phyloP scores from a whole-genome alignment of 305 asterid species.

The Striga hermonthica region DNA sequence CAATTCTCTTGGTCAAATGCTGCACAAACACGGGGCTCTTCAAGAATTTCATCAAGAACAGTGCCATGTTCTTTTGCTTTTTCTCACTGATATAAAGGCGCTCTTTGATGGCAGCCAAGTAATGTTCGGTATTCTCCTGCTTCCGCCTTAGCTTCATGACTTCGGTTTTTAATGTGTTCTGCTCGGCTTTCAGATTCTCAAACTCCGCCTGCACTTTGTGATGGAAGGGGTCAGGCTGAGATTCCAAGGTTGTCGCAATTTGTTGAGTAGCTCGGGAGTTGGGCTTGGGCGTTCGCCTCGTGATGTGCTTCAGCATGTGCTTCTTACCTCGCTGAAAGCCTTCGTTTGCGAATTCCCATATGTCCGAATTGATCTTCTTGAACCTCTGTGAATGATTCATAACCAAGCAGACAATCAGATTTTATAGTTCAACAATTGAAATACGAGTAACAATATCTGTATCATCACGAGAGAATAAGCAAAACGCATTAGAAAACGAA shows the following conservation, averaged over 20 bases:
- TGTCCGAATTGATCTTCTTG: conserved; percentile 69
- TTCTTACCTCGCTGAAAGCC: conserved; percentile 68
- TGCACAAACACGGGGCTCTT: conserved; percentile 43
- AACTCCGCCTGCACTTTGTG: conserved; percentile 38
- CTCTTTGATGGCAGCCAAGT: conserved; percentile 40
- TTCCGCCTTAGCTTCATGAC: conserved; percentile 52
- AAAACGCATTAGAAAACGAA: too few species aligned
- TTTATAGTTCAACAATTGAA: neutral
- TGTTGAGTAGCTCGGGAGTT: conserved; percentile 27
- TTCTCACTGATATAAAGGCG: conserved; percentile 42
- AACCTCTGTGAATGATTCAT: conserved; percentile 42
- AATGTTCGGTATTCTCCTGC: conserved; percentile 40
- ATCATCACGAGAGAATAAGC: too few species aligned
- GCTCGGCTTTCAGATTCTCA: conserved; percentile 45
- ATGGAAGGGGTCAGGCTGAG: conserved; percentile 30
- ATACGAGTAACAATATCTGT: neutral
- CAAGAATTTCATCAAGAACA: conserved; percentile 44
- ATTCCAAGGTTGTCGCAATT: neutral
- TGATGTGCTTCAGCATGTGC: conserved; percentile 61
- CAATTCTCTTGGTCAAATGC: conserved; percentile 38
- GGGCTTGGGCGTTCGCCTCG: conserved; percentile 55
- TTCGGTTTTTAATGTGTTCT: conserved; percentile 38
- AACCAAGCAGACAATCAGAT: neutral
- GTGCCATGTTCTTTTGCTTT: conserved; percentile 47
- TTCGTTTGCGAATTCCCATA: conserved; percentile 78